These are phyloP conservation scores for Pezicula carpinea DNA, from an alignment of 2,329 filamentous ascomycete species.

Conservation along the genomic window DNA sequence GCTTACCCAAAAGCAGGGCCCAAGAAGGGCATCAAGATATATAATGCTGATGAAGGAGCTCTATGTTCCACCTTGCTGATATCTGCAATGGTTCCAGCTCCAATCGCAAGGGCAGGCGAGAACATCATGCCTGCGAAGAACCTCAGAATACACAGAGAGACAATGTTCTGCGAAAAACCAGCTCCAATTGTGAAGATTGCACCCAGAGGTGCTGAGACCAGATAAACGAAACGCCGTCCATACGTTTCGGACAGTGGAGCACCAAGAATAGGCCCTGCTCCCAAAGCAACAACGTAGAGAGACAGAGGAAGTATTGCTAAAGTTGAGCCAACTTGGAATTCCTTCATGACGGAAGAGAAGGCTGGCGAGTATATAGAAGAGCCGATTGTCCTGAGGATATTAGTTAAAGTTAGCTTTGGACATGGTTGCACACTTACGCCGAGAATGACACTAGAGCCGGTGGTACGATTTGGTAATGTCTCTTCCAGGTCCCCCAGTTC, in stretches of 20 bases:
- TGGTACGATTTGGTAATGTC: conserved; percentile 15
- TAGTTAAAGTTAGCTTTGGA: not conserved
- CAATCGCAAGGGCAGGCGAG: conserved; percentile 44
- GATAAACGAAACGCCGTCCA: conserved; percentile 50
- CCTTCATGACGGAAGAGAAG: conserved; percentile 37
- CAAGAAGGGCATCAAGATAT: conserved; percentile 47
- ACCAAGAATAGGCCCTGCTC: conserved; percentile 52
- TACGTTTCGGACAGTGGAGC: conserved; percentile 55
- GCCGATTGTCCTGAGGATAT: conserved; percentile 40
- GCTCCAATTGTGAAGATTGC: conserved; percentile 54
- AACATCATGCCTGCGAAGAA: conserved; percentile 42
- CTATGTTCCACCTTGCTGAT: conserved; percentile 39
- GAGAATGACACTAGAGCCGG: conserved; percentile 21
- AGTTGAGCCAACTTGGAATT: conserved; percentile 51
- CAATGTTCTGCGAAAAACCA: conserved; percentile 50
- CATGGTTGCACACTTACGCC: conserved; percentile 13
- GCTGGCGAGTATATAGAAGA: conserved; percentile 50
- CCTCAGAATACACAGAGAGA: conserved; percentile 39
- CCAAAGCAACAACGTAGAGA: conserved; percentile 54
- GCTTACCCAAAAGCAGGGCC: conserved; percentile 47
- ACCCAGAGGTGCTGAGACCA: conserved; percentile 40
- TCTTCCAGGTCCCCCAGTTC: conserved; percentile 20
- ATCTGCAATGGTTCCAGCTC: conserved; percentile 45
- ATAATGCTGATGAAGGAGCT: conserved; percentile 39
- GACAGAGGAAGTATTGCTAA: conserved; percentile 53